phyloP scores from a whole-genome alignment of 73 alveolate genomes.

The Symbiodinium pilosum region DNA sequence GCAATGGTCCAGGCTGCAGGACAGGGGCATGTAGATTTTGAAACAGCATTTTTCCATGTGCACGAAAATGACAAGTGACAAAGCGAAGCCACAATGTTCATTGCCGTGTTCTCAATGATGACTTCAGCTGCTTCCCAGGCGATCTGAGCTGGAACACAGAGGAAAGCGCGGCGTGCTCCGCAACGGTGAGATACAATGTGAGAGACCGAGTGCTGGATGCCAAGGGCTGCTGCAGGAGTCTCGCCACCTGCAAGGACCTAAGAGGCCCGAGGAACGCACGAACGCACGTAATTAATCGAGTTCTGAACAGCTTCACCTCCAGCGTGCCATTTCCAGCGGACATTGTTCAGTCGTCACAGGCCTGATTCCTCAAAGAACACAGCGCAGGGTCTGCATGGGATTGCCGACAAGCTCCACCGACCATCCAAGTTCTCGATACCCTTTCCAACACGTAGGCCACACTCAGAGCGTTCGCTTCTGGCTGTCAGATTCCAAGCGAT shows the following conservation, averaged over 20 bases:
- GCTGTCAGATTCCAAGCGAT: too few relatives aligned
- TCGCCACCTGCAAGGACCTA: background rate
- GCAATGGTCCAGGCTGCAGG: constrained; percentile 44
- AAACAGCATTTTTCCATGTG: too few relatives aligned
- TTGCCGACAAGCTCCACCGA: too few relatives aligned
- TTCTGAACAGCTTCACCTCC: constrained; percentile 33
- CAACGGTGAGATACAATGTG: too few relatives aligned
- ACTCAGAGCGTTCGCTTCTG: too few relatives aligned
- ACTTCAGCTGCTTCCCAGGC: constrained; percentile 7
- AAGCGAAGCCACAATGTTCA: constrained; percentile 11
- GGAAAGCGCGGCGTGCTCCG: too few relatives aligned
- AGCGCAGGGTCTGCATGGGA: too few relatives aligned
- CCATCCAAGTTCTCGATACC: too few relatives aligned
- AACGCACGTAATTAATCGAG: constrained; percentile 38
- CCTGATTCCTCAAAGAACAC: background rate
- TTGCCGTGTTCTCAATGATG: background rate
- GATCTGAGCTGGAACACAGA: background rate
- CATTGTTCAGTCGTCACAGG: constrained; percentile 56
- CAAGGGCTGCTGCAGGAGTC: background rate
- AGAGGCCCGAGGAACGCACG: background rate
- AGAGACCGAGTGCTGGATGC: background rate
- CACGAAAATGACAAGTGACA: too few relatives aligned
- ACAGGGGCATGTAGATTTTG: background rate
- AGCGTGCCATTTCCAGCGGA: constrained; percentile 35
- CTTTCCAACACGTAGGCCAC: too few relatives aligned